A percentile compares a stretch with the other conserved stretches of the same genome.
These are phyloP conservation scores for Lomentospora prolificans DNA, from an alignment of 2,329 filamentous ascomycete genomes.

Conservation along the genomic window DNA sequence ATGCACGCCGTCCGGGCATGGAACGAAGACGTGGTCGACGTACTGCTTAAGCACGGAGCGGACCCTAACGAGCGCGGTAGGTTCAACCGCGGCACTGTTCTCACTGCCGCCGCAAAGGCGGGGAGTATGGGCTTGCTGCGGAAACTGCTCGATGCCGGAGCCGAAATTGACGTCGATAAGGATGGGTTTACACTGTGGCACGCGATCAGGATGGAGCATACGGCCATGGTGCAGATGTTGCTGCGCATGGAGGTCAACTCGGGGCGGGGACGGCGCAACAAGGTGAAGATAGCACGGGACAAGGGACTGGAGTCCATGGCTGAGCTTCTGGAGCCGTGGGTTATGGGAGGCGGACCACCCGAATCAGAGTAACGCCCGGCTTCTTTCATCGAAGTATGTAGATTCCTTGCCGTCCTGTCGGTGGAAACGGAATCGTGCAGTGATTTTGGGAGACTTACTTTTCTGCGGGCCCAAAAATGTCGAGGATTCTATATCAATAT, in stretches of 20 bases:
- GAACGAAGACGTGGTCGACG: not conserved
- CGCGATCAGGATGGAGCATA: not conserved
- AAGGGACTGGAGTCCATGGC: slow-evolving; percentile 4
- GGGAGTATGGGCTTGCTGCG: not conserved
- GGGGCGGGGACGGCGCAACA: not conserved
- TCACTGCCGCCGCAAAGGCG: not conserved
- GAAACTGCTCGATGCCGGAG: not conserved
- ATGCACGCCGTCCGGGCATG: not conserved
- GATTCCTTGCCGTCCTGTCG: not conserved
- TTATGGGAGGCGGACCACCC: not conserved
- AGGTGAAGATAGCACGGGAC: not conserved
- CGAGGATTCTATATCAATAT: too few relatives aligned
- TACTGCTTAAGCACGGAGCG: not conserved
- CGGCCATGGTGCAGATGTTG: slow-evolving; percentile 1
- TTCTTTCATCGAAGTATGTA: not conserved
- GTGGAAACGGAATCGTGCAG: not conserved
- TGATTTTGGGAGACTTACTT: not conserved
- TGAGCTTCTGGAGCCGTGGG: not conserved
- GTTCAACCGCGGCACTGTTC: not conserved
- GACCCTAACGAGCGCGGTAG: not conserved
- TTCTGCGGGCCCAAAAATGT: too few relatives aligned
- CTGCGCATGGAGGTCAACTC: not conserved
- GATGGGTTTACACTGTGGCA: not conserved
- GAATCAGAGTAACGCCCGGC: not conserved
- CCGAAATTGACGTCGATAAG: not conserved